These are phyloP conservation scores for Penicillium angulare DNA, from an alignment of 495 filamentous ascomycete genomes.

Conservation along the genomic window DNA sequence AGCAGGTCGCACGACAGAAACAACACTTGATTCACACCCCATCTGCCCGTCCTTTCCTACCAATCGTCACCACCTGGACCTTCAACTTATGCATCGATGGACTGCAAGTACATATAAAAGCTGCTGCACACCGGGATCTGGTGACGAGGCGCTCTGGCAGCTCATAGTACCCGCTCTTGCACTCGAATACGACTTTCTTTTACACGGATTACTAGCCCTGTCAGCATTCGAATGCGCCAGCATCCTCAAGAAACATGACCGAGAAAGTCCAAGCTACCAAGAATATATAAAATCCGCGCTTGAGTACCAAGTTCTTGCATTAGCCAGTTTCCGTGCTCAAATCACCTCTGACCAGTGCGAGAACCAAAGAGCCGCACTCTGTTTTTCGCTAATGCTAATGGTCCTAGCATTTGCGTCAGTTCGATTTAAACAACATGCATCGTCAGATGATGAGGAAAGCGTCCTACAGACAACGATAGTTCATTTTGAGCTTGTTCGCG, in stretches of 20 bases:
- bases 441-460: background rate
- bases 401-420: background rate
- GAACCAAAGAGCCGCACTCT: background rate
- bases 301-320: background rate
- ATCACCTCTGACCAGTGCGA: background rate
- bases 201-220: background rate
- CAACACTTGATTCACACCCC: background rate
- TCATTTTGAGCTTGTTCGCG: conserved; percentile 4
- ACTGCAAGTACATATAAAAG: conserved; percentile 2
- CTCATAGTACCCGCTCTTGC: background rate
- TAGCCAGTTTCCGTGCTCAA: background rate
- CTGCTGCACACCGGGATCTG: background rate
- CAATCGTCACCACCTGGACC: background rate
- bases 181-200: conserved; percentile 1
- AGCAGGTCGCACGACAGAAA: background rate
- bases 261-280: background rate
- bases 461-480: background rate
- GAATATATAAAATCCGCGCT: background rate
- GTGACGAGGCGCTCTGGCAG: conserved; percentile 1
- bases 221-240: background rate
- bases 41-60: background rate
- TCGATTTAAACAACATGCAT: background rate
- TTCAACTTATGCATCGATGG: conserved; percentile 5
- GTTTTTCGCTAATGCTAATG: conserved; percentile 5
- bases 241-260: background rate